Conservation (phyloP, 495 filamentous ascomycete genomes). For the Ascodesmis nigricans region DNA sequence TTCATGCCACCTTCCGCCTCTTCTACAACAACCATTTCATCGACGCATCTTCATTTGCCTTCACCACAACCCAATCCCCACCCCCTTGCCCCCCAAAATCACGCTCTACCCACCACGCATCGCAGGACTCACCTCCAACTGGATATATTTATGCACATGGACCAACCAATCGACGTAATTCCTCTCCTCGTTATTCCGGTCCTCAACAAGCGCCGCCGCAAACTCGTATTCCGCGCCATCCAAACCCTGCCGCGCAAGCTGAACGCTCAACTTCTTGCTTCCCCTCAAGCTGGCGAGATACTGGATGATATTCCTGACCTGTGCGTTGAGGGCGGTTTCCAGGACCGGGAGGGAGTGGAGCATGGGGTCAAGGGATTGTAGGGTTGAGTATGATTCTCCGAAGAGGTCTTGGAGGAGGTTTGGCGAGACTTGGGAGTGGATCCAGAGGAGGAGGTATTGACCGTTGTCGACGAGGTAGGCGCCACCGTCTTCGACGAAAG, state of each 20-base stretch:
- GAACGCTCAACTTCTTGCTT: constrained; percentile 68
- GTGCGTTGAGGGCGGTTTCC: constrained; percentile 63
- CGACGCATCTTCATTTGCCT: neutral
- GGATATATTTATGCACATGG: constrained; percentile 76
- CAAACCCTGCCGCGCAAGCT: constrained; percentile 77
- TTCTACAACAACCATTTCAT: neutral
- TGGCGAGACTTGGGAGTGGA: constrained; percentile 52
- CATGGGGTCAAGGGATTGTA: constrained; percentile 58
- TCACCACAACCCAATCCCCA: constrained; percentile 5
- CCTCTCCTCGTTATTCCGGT: constrained; percentile 91
- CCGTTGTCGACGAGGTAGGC: constrained; percentile 98
- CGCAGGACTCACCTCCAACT: constrained; percentile 46
- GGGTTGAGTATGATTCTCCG: constrained; percentile 47
- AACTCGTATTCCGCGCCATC: constrained; percentile 96
- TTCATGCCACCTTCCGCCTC: no score
- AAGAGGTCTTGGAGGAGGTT: constrained; percentile 85
- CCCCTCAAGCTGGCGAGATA: constrained; percentile 62
- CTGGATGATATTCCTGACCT: constrained; percentile 78
- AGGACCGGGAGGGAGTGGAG: constrained; percentile 52
- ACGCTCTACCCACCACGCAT: constrained; percentile 2
- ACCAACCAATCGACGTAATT: constrained; percentile 98
- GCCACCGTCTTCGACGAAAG: constrained; percentile 77
- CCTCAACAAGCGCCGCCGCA: constrained; percentile 71
- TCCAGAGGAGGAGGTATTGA: constrained; percentile 72
- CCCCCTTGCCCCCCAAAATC: constrained; percentile 5